Evolutionary conservation across 2,329 filamentous ascomycete genomes (phyloP), one percentile per base, ranked within the genome.

Genomic region (Penicillium occitanis): DNA sequence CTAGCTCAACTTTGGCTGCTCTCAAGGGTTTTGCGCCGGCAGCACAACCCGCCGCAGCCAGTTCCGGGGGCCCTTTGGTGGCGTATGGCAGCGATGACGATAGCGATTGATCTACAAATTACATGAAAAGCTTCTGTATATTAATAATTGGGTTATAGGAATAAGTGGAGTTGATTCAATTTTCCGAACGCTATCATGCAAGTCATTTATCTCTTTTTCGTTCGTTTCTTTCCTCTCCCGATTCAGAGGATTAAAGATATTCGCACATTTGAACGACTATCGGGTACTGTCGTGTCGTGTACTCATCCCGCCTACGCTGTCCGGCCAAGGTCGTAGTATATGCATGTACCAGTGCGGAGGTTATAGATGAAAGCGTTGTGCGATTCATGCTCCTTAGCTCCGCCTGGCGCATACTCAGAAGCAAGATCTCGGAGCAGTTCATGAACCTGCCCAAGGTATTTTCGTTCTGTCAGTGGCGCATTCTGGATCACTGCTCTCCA

Each of bases 21-120:
- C 78, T 99, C 66, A 89, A 89, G 73, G 83, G 82, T 11, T 83
- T 83, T 65, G 80, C 75, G 17, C 82, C 71, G 70, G 75, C 74
- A 63, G 78, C 82, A 57, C 82, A 83, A 71, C 70, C 77, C 60
- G 82, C 85, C 50, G 70, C 73, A 7, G 70, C 74, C 57, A 69
- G 70, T 25, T 71, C 72, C 13, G 81, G 86, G 19, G 92, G 91
- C 1, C 91, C 92, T 6, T 80, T 98, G 70, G 95, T 97, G 22
- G 91, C 86, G 30, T 99, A 99, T 74, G 93, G 89, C 65, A 97
- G 92, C 76, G 93, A 96, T 78, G 91, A 93, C 75, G 93, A 97
- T 68, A 90, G 86, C 70, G 87, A 89, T 70, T 83, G 72, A 77
- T 68, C 67, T 57, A 61, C 67, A 61, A 25, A 42, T 62, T 55